A percentile compares a stretch with the other conserved stretches of the same genome.
These are phyloP conservation scores for Apiospora kogelbergensis DNA, from an alignment of 2,329 filamentous ascomycete species.

Conservation along the genomic window DNA sequence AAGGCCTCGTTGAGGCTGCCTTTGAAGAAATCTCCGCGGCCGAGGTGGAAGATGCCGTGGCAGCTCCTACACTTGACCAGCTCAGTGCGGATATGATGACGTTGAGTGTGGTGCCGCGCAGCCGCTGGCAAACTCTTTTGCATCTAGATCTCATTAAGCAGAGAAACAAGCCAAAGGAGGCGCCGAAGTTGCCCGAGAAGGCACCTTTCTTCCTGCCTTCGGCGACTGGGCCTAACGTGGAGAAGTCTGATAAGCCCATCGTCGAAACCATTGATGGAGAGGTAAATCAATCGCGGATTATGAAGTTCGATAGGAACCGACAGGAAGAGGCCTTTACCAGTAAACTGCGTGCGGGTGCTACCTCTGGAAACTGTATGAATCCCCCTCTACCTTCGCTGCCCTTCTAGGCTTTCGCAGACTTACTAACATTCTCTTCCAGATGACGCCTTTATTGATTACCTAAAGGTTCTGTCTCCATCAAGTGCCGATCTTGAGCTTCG, in stretches of 20 bases:
- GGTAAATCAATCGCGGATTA: conserved; percentile 59
- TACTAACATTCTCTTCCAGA: conserved; percentile 40
- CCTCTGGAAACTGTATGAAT: conserved; percentile 60
- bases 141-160: conserved; percentile 90
- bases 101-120: conserved; percentile 84
- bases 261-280: conserved; percentile 27
- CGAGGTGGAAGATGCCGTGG: conserved; percentile 53
- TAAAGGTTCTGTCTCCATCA: conserved; percentile 79
- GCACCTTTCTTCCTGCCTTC: conserved; percentile 93
- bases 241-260: conserved; percentile 25
- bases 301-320: conserved; percentile 60
- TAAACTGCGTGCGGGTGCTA: conserved; percentile 53
- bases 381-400: neutral
- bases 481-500: conserved; percentile 89
- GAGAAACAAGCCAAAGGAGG: conserved; percentile 90
- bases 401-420: neutral
- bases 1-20: conserved; percentile 73
- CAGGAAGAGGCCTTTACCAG: conserved; percentile 59
- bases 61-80: conserved; percentile 67
- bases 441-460: conserved; percentile 69
- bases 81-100: conserved; percentile 82
- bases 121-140: conserved; percentile 89
- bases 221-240: conserved; percentile 20
- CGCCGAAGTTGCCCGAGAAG: conserved; percentile 88
- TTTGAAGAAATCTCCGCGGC: conserved; percentile 56